phyloP scores from a whole-genome alignment of 2,329 filamentous ascomycete genomes.

The Penicillium concentricum region DNA sequence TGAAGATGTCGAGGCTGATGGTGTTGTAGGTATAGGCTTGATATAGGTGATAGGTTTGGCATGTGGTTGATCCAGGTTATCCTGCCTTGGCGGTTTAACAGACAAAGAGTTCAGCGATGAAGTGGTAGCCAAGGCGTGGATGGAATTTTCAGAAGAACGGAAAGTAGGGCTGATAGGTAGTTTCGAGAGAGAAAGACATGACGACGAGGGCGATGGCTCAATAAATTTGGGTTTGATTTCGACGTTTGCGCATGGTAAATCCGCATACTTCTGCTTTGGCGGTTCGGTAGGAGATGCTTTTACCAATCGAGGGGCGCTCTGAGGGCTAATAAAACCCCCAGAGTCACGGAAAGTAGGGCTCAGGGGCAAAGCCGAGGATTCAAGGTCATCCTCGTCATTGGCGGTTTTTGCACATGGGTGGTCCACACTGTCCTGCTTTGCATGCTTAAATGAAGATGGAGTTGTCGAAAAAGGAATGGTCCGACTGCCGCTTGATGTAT shows the following conservation, averaged over 20 bases:
- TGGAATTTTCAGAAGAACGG: neutral
- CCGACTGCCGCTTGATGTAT: neutral
- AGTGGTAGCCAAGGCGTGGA: neutral
- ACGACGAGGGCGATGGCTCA: neutral
- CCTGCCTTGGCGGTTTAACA: neutral
- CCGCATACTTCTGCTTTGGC: neutral
- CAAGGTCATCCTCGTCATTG: neutral
- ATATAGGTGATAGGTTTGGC: neutral
- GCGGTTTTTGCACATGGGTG: neutral
- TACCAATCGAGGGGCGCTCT: neutral
- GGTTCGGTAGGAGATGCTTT: neutral
- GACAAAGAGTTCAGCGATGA: neutral
- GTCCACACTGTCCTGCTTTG: neutral
- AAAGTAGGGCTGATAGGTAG: slow-evolving; percentile 2
- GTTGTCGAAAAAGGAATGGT: neutral
- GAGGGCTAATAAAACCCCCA: neutral
- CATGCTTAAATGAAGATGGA: neutral
- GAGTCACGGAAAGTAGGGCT: neutral
- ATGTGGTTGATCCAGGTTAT: neutral
- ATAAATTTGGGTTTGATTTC: neutral
- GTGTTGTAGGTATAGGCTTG: neutral
- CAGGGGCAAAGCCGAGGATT: neutral
- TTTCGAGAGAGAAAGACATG: neutral
- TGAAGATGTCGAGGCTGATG: slow-evolving; percentile 19
- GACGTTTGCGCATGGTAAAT: neutral